phyloP scores from a whole-genome alignment of 768 basidiomycete genomes.

The Filobasidium wieringae region DNA sequence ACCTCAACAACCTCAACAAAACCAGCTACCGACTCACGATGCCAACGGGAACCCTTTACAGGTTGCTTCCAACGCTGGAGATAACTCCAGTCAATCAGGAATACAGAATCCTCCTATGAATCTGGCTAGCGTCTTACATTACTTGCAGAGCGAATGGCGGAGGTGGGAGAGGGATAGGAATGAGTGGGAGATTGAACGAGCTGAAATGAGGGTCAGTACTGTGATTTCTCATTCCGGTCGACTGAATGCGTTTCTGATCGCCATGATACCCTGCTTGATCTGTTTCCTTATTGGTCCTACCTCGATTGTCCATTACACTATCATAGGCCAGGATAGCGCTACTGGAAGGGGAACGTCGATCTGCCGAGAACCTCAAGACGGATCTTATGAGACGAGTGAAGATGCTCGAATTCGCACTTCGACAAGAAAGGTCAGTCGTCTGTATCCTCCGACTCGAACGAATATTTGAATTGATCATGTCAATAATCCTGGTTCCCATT shows the following conservation, averaged over 20 bases:
- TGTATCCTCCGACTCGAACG: no score
- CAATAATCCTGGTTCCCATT: no score
- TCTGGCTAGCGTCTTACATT: conserved; percentile 88
- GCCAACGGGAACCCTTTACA: conserved; percentile 19
- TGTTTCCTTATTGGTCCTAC: neutral
- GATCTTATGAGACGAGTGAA: conserved; percentile 94
- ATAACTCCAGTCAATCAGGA: conserved; percentile 6
- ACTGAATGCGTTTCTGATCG: neutral
- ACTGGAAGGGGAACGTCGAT: conserved; percentile 89
- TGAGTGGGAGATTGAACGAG: conserved; percentile 99
- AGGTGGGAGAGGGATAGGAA: conserved; percentile 96
- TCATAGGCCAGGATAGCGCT: conserved; percentile 73
- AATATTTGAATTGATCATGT: no score
- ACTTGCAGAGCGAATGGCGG: conserved; percentile 95
- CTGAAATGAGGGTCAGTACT: conserved; percentile 88
- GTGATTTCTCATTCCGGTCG: conserved; percentile 39
- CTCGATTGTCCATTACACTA: conserved; percentile 27
- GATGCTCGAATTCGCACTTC: conserved; percentile 96
- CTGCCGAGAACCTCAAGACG: conserved; percentile 91
- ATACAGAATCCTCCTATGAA: conserved; percentile 54
- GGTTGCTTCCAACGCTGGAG: neutral
- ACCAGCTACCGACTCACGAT: conserved; percentile 8
- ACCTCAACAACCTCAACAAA: conserved; percentile 36
- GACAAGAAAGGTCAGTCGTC: conserved; percentile 86
- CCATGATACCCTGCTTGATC: neutral